Base-by-base conservation (phyloP, 2,329 filamentous ascomycete genomes). In the Pseudocercospora cruenta region DNA sequence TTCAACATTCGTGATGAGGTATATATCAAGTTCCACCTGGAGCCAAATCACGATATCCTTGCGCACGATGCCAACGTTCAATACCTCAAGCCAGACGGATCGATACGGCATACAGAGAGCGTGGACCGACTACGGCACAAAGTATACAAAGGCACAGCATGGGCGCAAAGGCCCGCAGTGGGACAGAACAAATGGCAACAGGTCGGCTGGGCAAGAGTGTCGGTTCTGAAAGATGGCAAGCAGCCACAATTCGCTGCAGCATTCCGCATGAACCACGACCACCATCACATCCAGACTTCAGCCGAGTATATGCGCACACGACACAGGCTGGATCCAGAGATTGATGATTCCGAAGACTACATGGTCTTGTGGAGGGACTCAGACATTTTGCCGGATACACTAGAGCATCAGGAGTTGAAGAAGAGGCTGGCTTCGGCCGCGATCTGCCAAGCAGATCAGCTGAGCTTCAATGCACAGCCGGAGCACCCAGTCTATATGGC, bases 301-400 rank as follows among this genome's bases (percentile, higher is more conserved):
- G 85, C 86, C 28, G 90, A 88, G 68, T 99, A 95, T 76, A 84
- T 87, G 76, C 84, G 87, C 70, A 93, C 92, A 54, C 90, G 87
- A 75, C 87, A 92, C 67, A 78, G 81, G 22, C 81, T 89, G 53
- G 95, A 99, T 77, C 92, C 93, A 1, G 82, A 85, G 26, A 77
- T 58, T 43, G 70, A 75, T 28, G 79, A 82, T 54, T 83, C 82
- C 4, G 86, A 89, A 33, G 91, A 96, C 67, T 90, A 87, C 75
- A 95, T 99, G 94, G 85, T 97, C 39, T 86, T 97, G 0, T 98
- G 92, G 85, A 88, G 94, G 70, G 94, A 98, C 76, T 96, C 93
- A 28, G 95, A 99, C 78, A 88, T 97, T 74, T 71, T 73, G 49
- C 73, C 77, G 19, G 73, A 76, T 65, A 75, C 73, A 68, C 43